Evolutionary conservation across 768 basidiomycete species (phyloP).

Genomic region (Agaricus sinodeliciosus): DNA sequence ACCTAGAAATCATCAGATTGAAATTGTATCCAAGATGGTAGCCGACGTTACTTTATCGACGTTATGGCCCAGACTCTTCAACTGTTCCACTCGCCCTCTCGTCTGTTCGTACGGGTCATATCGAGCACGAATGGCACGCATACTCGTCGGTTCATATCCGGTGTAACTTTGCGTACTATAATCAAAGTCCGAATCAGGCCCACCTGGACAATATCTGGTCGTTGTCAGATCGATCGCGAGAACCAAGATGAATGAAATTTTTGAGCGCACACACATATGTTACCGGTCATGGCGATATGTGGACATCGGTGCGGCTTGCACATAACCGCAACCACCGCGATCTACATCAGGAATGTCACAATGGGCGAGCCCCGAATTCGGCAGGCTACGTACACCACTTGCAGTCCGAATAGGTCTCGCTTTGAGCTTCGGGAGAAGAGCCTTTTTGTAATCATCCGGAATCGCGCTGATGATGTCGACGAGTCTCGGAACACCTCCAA

Average conservation of each 20-base stretch:
- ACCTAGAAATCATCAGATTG: conserved; percentile 37
- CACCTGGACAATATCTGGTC: conserved; percentile 90
- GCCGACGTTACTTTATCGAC: conserved; percentile 77
- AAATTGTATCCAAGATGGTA: neutral
- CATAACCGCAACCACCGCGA: conserved; percentile 99
- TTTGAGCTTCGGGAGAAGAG: conserved; percentile 79
- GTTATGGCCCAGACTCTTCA: conserved; percentile 92
- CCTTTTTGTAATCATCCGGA: conserved; percentile 94
- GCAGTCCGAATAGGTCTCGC: conserved; percentile 96
- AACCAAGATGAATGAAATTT: neutral
- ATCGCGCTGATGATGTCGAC: conserved; percentile 99
- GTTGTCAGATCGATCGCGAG: neutral
- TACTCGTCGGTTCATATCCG: conserved; percentile 95
- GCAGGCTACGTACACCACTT: conserved; percentile 65
- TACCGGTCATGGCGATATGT: conserved; percentile 99
- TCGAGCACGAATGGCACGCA: conserved; percentile 96
- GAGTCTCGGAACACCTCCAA: conserved; percentile 82
- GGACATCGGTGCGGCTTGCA: conserved; percentile 99
- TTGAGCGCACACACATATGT: conserved; percentile 87
- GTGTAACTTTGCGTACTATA: conserved; percentile 98
- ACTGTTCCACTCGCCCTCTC: conserved; percentile 88
- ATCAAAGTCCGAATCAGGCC: conserved; percentile 98
- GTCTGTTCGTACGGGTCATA: conserved; percentile 97
- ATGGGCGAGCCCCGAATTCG: neutral
- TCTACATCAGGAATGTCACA: conserved; percentile 38